A percentile compares a stretch with the other conserved stretches of the same genome.
These are phyloP conservation scores for Sesbania bispinosa DNA, from an alignment of 306 rosid species.

Conservation along the genomic window DNA sequence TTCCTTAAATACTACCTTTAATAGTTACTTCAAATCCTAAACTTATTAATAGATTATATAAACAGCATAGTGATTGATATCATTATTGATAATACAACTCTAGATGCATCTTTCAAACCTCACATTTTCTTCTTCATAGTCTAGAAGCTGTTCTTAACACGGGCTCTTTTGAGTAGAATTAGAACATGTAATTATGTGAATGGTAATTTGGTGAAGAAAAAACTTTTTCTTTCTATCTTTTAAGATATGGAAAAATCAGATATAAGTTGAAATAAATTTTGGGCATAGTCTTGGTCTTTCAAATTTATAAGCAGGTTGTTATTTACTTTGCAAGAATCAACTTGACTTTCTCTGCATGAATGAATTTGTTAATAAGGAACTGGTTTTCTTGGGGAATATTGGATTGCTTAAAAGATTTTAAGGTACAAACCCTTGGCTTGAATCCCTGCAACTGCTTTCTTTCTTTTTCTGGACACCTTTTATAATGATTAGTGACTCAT, in stretches of 20 bases:
- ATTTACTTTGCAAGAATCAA: neutral
- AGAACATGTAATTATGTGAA: neutral
- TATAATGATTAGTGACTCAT: neutral
- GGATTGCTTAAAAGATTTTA: neutral
- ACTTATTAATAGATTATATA: neutral
- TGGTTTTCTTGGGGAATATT: neutral
- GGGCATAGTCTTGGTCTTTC: neutral
- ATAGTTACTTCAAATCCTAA: neutral
- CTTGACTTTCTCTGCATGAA: neutral
- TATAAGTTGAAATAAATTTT: neutral
- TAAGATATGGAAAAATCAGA: neutral
- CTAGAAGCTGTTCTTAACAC: neutral
- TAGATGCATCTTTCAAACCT: neutral
- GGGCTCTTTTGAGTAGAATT: neutral
- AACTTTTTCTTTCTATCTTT: neutral
- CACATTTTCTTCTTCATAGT: neutral
- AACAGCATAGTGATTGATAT: neutral
- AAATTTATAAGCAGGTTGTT: neutral
- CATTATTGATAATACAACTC: neutral
- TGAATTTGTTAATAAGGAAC: neutral
- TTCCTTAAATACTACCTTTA: neutral
- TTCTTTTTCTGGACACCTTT: neutral
- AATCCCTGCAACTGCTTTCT: neutral
- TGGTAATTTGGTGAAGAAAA: neutral
- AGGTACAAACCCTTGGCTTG: neutral